A percentile compares a stretch with the other conserved stretches of the same genome.
Evolutionary conservation across 2,329 filamentous ascomycete genomes (phyloP).

Genomic region (Allantophomopsis lycopodina): DNA sequence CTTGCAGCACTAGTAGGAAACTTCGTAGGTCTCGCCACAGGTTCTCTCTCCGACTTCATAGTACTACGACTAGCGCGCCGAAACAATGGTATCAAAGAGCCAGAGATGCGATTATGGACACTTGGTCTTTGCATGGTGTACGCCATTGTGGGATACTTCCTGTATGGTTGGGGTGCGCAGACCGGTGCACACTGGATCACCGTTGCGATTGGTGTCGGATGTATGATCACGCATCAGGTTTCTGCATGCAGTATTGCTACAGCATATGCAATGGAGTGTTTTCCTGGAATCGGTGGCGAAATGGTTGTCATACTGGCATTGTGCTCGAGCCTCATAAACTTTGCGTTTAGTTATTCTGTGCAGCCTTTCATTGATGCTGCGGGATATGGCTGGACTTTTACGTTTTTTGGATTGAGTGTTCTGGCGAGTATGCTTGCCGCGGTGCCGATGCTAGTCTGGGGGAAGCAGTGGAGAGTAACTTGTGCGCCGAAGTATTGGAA

Average conservation of each 20-base stretch:
- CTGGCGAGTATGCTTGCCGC: slow-evolving; percentile 12
- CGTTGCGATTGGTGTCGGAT: slow-evolving; percentile 21
- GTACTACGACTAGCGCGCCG: slow-evolving; percentile 19
- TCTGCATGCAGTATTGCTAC: slow-evolving; percentile 23
- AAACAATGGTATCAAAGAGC: slow-evolving; percentile 21
- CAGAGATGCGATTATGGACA: slow-evolving; percentile 23
- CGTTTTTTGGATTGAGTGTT: slow-evolving; percentile 20
- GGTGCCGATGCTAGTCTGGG: slow-evolving; percentile 17
- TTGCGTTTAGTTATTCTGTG: slow-evolving; percentile 23
- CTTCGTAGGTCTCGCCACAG: slow-evolving; percentile 21
- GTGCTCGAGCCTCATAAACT: slow-evolving; percentile 15
- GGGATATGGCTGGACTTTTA: slow-evolving; percentile 16
- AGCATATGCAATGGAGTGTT: slow-evolving; percentile 26
- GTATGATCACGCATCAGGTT: slow-evolving; percentile 26
- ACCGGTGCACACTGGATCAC: slow-evolving; percentile 19
- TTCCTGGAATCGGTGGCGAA: slow-evolving; percentile 22
- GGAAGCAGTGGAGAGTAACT: slow-evolving; percentile 18
- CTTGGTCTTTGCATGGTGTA: slow-evolving; percentile 18
- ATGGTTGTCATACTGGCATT: slow-evolving; percentile 23
- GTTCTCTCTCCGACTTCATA: slow-evolving; percentile 17
- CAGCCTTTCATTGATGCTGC: slow-evolving; percentile 24
- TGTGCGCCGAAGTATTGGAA: slow-evolving; percentile 11
- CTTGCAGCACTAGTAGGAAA: slow-evolving; percentile 20
- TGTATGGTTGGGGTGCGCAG: slow-evolving; percentile 24
- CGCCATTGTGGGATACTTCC: slow-evolving; percentile 20